A percentile compares a stretch with the other conserved stretches of the same genome.
Evolutionary conservation across 2,329 filamentous ascomycete genomes (phyloP).

Genomic region (Hypomyces rosellus): DNA sequence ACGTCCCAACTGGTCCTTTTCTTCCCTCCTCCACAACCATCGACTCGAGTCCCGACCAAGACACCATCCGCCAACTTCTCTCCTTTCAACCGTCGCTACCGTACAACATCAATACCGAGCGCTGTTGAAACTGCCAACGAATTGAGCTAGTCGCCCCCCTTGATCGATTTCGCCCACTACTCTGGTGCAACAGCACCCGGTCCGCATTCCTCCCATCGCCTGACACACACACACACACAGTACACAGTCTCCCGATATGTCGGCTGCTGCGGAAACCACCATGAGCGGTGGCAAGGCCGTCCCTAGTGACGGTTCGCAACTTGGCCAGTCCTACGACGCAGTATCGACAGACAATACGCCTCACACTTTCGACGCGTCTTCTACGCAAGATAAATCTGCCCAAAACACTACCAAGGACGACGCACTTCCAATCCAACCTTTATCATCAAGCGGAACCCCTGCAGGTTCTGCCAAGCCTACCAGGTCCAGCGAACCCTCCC

Average conservation of each 20-base stretch:
- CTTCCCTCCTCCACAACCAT: conserved; percentile 1
- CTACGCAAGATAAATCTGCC: conserved; percentile 3
- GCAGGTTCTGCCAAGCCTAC: conserved; percentile 14
- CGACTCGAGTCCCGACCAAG: background rate
- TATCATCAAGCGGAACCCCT: conserved; percentile 15
- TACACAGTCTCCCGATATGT: conserved; percentile 18
- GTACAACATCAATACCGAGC: conserved; percentile 1
- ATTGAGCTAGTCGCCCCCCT: conserved; percentile 8
- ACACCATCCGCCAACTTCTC: conserved; percentile 6
- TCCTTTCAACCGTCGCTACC: conserved; percentile 5
- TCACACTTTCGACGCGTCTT: conserved; percentile 13
- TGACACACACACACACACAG: conserved; percentile 7
- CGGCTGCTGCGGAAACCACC: conserved; percentile 27
- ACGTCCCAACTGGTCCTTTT: background rate
- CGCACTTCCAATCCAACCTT: background rate
- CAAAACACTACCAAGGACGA: background rate
- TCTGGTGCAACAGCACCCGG: conserved; percentile 21
- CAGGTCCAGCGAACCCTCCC: conserved; percentile 17
- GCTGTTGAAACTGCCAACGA: conserved; percentile 3
- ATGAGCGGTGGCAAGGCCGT: conserved; percentile 25
- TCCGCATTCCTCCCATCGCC: conserved; percentile 16
- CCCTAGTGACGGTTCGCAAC: conserved; percentile 22
- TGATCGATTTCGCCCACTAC: conserved; percentile 2
- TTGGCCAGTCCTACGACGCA: conserved; percentile 31
- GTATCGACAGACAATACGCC: conserved; percentile 32